phyloP scores from a whole-genome alignment of 2,329 filamentous ascomycete genomes.

The Colletotrichum chlorophyti region DNA sequence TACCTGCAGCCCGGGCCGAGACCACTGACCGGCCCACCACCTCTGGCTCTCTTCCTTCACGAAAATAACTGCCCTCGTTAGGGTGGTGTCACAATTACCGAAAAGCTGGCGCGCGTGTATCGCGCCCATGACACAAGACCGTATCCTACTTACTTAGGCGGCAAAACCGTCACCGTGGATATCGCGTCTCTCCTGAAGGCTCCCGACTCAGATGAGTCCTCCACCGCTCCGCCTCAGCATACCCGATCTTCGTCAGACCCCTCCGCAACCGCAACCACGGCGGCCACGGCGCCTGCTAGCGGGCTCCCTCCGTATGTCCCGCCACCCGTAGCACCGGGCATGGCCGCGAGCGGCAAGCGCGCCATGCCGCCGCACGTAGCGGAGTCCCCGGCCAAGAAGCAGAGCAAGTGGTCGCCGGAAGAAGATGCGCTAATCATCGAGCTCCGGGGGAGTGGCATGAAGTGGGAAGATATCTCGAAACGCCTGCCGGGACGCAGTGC shows the following conservation, averaged over 20 bases:
- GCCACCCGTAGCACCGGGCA: constrained; percentile 39
- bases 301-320: constrained; percentile 28
- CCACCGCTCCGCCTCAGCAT: constrained; percentile 51
- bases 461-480: constrained; percentile 98
- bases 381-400: constrained; percentile 84
- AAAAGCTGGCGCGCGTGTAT: constrained; percentile 30
- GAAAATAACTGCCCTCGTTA: constrained; percentile 11
- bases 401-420: constrained; percentile 95
- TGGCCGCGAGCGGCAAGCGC: constrained; percentile 49
- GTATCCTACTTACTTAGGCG: constrained; percentile 39
- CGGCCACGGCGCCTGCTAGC: constrained; percentile 29
- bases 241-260: constrained; percentile 45
- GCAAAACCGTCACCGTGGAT: constrained; percentile 81
- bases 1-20: constrained; percentile 4
- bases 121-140: constrained; percentile 39
- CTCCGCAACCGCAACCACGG: constrained; percentile 32
- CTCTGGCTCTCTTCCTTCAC: constrained; percentile 1
- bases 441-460: constrained; percentile 89
- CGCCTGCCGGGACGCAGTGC: constrained; percentile 87
- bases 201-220: constrained; percentile 75
- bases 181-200: constrained; percentile 88
- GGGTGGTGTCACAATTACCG: constrained; percentile 21
- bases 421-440: constrained; percentile 95
- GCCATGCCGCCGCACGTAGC: constrained; percentile 60
- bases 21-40: constrained; percentile 14